A percentile compares a stretch with the other conserved stretches of the same genome.
phyloP scores from a whole-genome alignment of 257 asterid genomes.

The Dorcoceras hygrometricum region DNA sequence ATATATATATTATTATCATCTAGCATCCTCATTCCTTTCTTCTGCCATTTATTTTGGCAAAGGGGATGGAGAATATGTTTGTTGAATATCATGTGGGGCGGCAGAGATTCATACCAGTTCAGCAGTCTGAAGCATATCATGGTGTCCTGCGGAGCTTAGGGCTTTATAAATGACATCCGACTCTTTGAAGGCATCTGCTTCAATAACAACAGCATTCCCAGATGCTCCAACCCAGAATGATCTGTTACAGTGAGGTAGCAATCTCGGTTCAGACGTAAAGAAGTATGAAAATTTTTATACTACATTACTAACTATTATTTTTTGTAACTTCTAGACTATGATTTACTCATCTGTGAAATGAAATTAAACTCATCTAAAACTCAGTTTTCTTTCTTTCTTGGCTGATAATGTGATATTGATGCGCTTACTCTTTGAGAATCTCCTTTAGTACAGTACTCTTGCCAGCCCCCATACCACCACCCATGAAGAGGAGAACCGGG shows the following conservation, averaged over 20 bases:
- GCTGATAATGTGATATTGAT: not conserved
- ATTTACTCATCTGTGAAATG: not conserved
- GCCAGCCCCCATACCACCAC: constrained; percentile 98
- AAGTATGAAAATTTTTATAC: not conserved
- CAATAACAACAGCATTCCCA: constrained; percentile 80
- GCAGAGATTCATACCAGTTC: constrained; percentile 60
- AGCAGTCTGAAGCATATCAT: constrained; percentile 89
- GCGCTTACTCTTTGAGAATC: constrained; percentile 84
- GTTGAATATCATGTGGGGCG: too few species aligned
- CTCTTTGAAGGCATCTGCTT: constrained; percentile 97
- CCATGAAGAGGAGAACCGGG: constrained; percentile 93
- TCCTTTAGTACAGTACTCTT: constrained; percentile 92
- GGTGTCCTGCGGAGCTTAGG: constrained; percentile 91
- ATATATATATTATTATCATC: too few species aligned
- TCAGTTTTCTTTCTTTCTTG: too few species aligned
- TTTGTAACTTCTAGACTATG: not conserved
- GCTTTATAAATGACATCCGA: constrained; percentile 92
- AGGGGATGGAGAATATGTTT: too few species aligned
- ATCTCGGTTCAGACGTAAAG: not conserved
- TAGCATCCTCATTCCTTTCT: too few species aligned
- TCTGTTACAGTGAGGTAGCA: constrained; percentile 34
- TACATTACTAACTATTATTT: not conserved
- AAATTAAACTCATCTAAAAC: not conserved
- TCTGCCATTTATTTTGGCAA: too few species aligned
- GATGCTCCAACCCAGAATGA: constrained; percentile 93